These are phyloP conservation scores for Hanseniaspora valbyensis DNA, from an alignment of 805 yeast genomes.

Conservation along the genomic window DNA sequence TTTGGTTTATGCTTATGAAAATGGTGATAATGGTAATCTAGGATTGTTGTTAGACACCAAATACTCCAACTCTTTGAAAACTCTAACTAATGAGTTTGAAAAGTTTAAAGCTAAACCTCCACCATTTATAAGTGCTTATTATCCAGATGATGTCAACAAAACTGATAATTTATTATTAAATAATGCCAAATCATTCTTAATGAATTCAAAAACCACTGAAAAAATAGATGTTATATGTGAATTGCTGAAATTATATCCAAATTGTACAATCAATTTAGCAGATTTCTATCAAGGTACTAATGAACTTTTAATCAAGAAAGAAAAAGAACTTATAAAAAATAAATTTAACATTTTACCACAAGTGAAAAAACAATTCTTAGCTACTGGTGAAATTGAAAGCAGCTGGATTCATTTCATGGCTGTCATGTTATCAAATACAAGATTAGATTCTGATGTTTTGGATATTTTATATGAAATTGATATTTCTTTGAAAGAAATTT, in stretches of 20 bases:
- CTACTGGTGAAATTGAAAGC: not conserved
- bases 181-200: not conserved
- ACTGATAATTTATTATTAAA: not conserved
- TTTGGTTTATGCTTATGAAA: not conserved
- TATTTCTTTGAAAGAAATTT: slow-evolving; percentile 16
- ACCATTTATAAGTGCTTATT: not conserved
- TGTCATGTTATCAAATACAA: not conserved
- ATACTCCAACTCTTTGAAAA: not conserved
- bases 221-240: not conserved
- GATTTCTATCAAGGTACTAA: not conserved
- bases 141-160: not conserved
- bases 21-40: not conserved
- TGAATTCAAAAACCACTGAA: not conserved
- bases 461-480: not conserved
- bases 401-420: not conserved
- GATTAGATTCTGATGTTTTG: not conserved
- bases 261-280: not conserved
- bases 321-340: not conserved
- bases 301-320: not conserved
- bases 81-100: not conserved
- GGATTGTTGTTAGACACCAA: not conserved
- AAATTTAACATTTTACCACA: not conserved
- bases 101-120: not conserved
- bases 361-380: not conserved
- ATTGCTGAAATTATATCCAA: not conserved